Evolutionary conservation across 2,329 filamentous ascomycete genomes (phyloP).

Genomic region (Sclerotinia glacialis): DNA sequence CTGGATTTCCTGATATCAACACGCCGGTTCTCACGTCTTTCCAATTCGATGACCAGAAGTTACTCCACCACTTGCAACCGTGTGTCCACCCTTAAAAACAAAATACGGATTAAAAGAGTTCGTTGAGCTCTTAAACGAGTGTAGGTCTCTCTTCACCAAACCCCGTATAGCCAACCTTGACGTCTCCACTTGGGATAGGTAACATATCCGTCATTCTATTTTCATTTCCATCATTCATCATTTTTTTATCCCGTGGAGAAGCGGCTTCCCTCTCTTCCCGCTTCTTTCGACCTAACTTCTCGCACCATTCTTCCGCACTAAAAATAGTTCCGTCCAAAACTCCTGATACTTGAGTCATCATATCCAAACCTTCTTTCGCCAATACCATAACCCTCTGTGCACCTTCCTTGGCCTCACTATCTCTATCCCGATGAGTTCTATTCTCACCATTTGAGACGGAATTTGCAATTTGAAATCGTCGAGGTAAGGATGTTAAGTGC

Average conservation of each 20-base stretch:
- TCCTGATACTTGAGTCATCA: conserved; percentile 87
- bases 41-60: not conserved
- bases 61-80: not conserved
- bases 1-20: not conserved
- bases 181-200: not conserved
- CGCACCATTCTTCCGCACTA: conserved; percentile 89
- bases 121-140: not conserved
- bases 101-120: not conserved
- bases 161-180: conserved; percentile 6
- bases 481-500: conserved; percentile 80
- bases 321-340: conserved; percentile 87
- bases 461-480: conserved; percentile 74
- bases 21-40: conserved; percentile 1
- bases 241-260: not conserved
- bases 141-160: not conserved
- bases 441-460: conserved; percentile 46
- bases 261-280: conserved; percentile 34
- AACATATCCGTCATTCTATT: not conserved
- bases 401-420: conserved; percentile 50
- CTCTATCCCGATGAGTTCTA: conserved; percentile 32
- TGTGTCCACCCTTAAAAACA: not conserved
- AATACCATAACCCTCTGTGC: conserved; percentile 80
- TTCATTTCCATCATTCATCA: not conserved
- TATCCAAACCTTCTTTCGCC: conserved; percentile 86
- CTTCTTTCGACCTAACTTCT: conserved; percentile 59